Percentiles rank a stretch among this genome's conserved stretches.
phyloP scores from a whole-genome alignment of 768 basidiomycete species.

The Xerocomellus chrysenteron region DNA sequence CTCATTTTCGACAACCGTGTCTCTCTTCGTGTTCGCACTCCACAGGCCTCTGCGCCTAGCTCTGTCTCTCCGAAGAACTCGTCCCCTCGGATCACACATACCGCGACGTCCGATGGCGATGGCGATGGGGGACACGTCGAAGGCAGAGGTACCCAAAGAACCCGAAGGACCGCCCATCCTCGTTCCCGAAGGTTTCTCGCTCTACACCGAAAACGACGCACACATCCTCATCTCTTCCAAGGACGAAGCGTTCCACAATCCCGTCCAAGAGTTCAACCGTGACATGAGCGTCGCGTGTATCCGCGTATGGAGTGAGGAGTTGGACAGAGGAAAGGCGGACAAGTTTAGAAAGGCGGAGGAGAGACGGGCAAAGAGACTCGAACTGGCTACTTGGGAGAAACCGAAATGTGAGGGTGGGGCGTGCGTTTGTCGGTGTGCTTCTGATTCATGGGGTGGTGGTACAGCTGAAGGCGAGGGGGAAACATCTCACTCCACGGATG shows the following conservation, averaged over 20 bases:
- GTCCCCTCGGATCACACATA: background rate
- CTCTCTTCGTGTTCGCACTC: slow-evolving; percentile 10
- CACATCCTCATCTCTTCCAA: slow-evolving; percentile 68
- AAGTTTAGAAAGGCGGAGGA: slow-evolving; percentile 57
- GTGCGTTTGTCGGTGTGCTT: background rate
- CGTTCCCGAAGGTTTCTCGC: slow-evolving; percentile 71
- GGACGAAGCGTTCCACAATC: slow-evolving; percentile 92
- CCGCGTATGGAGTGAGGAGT: slow-evolving; percentile 78
- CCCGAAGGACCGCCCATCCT: slow-evolving; percentile 25
- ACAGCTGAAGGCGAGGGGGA: slow-evolving; percentile 1
- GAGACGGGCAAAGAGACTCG: slow-evolving; percentile 41
- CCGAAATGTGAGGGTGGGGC: slow-evolving; percentile 40
- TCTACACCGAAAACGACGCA: slow-evolving; percentile 81
- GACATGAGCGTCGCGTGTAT: slow-evolving; percentile 93
- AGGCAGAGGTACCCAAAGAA: background rate
- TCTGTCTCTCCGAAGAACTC: slow-evolving; percentile 2
- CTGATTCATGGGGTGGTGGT: background rate
- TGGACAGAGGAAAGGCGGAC: slow-evolving; percentile 59
- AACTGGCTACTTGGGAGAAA: slow-evolving; percentile 40
- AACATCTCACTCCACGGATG: background rate
- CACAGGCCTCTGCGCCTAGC: slow-evolving; percentile 31
- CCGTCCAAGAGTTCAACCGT: slow-evolving; percentile 97
- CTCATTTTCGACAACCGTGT: slow-evolving; percentile 6
- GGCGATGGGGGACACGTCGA: background rate
- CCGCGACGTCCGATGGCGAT: slow-evolving; percentile 6